Evolutionary conservation across 208 protist genomes (phyloP).

Genomic region (Trypanosoma conorhini): DNA sequence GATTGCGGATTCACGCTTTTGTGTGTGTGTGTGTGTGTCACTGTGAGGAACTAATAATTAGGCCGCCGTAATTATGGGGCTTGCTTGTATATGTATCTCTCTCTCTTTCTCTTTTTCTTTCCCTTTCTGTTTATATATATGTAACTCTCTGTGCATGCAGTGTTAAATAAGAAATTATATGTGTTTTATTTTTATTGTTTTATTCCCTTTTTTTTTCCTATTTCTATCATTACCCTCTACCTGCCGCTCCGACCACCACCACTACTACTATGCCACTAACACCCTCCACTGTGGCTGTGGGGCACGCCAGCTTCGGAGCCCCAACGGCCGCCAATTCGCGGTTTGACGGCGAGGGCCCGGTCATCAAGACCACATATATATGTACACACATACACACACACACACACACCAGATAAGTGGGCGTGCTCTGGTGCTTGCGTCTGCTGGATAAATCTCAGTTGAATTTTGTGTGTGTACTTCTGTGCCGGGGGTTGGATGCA

Average conservation of each 20-base stretch:
- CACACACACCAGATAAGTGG: not conserved
- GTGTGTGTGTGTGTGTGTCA: not conserved
- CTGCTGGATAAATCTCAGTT: not conserved
- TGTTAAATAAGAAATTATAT: not conserved
- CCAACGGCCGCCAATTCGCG: not conserved
- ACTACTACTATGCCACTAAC: not conserved
- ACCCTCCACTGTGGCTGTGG: not conserved
- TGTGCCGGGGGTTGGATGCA: not conserved
- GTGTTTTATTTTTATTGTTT: slow-evolving; percentile 7
- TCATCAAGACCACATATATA: not conserved
- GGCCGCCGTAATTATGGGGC: too few relatives aligned
- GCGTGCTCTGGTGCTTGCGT: not conserved
- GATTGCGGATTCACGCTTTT: not conserved
- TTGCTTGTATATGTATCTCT: not conserved
- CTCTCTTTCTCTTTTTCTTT: slow-evolving; percentile 11
- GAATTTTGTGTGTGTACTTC: too few relatives aligned
- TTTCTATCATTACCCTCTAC: not conserved
- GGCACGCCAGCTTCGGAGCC: too few relatives aligned
- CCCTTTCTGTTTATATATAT: not conserved
- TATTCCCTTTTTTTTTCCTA: slow-evolving; percentile 18
- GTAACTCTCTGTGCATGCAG: not conserved
- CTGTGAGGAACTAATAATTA: not conserved
- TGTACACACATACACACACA: too few relatives aligned
- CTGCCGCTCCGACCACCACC: too few relatives aligned
- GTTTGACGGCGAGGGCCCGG: not conserved